These are phyloP conservation scores for Kwoniella europaea DNA, from an alignment of 768 basidiomycete genomes.

Conservation along the genomic window DNA sequence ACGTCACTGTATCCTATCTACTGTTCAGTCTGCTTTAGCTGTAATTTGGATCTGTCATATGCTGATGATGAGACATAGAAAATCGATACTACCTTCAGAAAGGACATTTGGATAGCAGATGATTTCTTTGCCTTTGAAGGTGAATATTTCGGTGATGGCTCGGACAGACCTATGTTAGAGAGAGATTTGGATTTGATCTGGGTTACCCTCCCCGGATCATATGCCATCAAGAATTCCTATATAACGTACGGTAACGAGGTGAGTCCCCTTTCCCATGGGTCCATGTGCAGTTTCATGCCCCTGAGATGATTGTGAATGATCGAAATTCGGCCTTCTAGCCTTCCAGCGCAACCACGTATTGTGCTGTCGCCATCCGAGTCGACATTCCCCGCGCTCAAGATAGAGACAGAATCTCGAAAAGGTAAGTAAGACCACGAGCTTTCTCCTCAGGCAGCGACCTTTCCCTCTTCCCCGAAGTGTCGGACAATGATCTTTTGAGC, in stretches of 20 bases:
- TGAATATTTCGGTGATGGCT: neutral
- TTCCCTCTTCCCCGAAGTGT: no score
- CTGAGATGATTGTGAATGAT: no score
- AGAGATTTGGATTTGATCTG: neutral
- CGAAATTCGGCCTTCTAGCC: neutral
- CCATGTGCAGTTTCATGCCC: no score
- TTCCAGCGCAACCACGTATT: neutral
- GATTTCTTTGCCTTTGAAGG: neutral
- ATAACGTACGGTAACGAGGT: slow-evolving; percentile 6
- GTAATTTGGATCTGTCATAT: no score
- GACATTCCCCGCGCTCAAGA: neutral
- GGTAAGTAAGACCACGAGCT: no score
- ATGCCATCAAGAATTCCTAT: neutral
- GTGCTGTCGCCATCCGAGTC: neutral
- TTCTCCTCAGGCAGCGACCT: no score
- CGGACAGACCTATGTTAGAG: neutral
- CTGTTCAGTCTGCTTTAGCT: no score
- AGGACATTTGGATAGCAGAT: slow-evolving; percentile 2
- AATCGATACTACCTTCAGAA: neutral
- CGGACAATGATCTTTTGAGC: no score
- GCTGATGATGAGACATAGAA: neutral
- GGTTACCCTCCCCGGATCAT: neutral
- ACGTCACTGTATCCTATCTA: no score
- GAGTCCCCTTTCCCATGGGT: neutral
- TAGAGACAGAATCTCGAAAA: neutral